Base-by-base conservation (phyloP, 192 early-diverging fungal genomes). In the Mortierella hygrophila region DNA sequence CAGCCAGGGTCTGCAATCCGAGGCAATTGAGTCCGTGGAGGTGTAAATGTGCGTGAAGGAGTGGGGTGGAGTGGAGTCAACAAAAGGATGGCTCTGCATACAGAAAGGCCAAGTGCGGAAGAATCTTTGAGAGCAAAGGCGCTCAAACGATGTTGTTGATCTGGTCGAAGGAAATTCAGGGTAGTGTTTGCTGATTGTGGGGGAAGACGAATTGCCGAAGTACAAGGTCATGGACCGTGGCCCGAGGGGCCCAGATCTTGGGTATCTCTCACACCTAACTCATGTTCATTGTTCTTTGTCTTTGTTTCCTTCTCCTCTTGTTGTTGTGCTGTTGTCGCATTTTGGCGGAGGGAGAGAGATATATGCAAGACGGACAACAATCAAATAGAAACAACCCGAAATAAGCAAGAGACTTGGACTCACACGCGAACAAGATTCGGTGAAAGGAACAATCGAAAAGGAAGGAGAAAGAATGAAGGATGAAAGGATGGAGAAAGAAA, bases 141-240 rank as follows among this genome's bases (percentile, higher is more conserved):
- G 11, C 32, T 65, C 29, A 32, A 9, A 32, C 29, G 29, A 26
- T 65, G 60, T 65, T 65, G 60, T 35, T 65, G 60, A 65, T 32
- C 60, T 32, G 60, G 60, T 10, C 29, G 26, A 65, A 32, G 60
- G 11, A 65, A 65, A 65, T 65, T 29, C 60, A 65, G 26, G 60
- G 60, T 65, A 65, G 2, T 15, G 29, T 65, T 65, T 65, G 60
- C 16, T 65, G 60, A n/a, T 65, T 65, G 60, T 65, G 60, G 60
- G 55, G 60, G 26, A 65, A 11, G n/a, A 65, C 6, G 60, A 65
- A 65, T 65, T 65, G 60, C 60, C 60, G 26, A 65, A 65, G 60
- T 65, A 65, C 60, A 32, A 65, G 29, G n/a, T 26, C 35, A 65
- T 65, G 60, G 60, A 65, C 60, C 60, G 11, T 65, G 60, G 29